Base-by-base conservation (phyloP, 805 yeast genomes). In the Cyberlindnera euphorbiae region DNA sequence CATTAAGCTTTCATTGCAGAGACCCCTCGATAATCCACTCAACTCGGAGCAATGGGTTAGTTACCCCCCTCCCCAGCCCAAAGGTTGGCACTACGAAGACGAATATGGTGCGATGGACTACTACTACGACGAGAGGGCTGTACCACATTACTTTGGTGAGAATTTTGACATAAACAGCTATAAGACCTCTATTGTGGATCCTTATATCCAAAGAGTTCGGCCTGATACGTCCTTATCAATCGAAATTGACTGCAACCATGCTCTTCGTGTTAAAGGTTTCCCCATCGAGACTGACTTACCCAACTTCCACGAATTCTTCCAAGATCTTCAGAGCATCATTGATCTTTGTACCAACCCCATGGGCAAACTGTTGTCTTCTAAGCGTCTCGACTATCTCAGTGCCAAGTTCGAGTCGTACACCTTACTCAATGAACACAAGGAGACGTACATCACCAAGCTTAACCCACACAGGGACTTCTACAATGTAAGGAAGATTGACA, bases 391-490 rank as follows among this genome's bases (percentile, higher is more conserved):
- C 8, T 65, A 60, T 37, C 41, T 65, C 7, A 30, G 44, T 15
- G 54, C 60, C 18, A 62, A 63, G 34, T 64, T 60, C 38, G 65
- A 64, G 17, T 50, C 61, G 4, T 64, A 58, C 35, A 52, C 52
- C 15, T 43, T 60, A 21, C 39, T 65, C 21, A 60, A 63, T 31
- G 58, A 60, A 23, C 55, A 58, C 28, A 45, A 56, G 15, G 69
- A 64, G 43, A 57, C 82, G 14, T 79, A 89, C 13, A 93, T 85
- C 45, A 81, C 95, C 8, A 93, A 93, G 62, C 76, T 79, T 42
- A 89, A 89, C 47, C 97, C 97, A 5, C 99, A 93, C 59, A 79
- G 99, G 60, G 99, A 90, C 61, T 93, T 90, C 56, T 90, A 90
- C 64, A 90, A 90, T 54, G 96, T 60, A 12, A 53, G 71, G 44